Conservation (phyloP, 371 early-diverging fungal species). For the Thermomucor indicae-seudaticae region DNA sequence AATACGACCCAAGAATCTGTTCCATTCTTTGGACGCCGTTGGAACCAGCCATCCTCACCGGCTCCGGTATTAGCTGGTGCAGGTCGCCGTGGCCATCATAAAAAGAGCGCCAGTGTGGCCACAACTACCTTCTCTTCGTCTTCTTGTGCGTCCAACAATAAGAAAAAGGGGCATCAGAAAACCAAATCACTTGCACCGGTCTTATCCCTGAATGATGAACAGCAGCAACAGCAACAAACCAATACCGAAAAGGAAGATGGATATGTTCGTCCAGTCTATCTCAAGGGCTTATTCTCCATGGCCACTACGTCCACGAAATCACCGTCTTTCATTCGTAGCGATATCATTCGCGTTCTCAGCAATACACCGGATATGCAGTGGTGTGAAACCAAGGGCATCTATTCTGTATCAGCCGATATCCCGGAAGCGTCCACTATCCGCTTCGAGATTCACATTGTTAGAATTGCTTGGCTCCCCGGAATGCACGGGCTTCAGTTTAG, state of each 20-base stretch:
- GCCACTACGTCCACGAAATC: conserved; percentile 71
- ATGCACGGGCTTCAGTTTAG: conserved; percentile 72
- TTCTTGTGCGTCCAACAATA: background rate
- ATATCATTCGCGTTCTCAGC: conserved; percentile 57
- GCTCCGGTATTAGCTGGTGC: background rate
- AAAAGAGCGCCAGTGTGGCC: conserved; percentile 8
- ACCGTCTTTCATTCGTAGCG: conserved; percentile 65
- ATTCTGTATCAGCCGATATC: too few species aligned
- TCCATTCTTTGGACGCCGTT: background rate
- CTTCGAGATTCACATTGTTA: conserved; percentile 63
- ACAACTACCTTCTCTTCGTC: conserved; percentile 3
- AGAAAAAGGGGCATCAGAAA: conserved; percentile 7
- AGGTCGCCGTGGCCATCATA: background rate
- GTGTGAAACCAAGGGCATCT: conserved; percentile 63
- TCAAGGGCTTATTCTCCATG: conserved; percentile 76
- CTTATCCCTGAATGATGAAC: background rate
- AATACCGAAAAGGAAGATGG: conserved; percentile 38
- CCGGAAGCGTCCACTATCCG: conserved; percentile 48
- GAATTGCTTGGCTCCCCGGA: conserved; percentile 59
- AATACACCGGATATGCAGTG: conserved; percentile 52
- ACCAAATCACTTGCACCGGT: conserved; percentile 3
- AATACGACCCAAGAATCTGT: background rate
- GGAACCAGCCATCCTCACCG: background rate
- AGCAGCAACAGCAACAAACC: background rate
- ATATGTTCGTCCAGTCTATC: conserved; percentile 60